Base-by-base conservation (phyloP, 805 yeast species). In the Nakazawaea populi region DNA sequence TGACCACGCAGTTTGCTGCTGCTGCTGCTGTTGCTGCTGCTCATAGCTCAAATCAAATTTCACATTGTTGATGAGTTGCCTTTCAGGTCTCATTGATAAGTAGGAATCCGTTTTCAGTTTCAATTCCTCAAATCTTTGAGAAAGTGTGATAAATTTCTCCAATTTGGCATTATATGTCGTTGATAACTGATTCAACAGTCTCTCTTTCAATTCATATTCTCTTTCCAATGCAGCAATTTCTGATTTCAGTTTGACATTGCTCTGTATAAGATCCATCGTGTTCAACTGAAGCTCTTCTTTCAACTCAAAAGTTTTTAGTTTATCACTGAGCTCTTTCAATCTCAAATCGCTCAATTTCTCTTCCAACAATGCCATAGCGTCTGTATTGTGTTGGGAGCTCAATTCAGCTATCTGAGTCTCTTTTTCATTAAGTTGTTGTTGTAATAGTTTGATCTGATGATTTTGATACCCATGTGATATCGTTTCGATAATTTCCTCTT, bases 31-130 rank as follows among this genome's bases (percentile, higher is more conserved):
- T 18, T 18, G 24, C 5, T 18, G n/a, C 18, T 11, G 46, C 8
- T 42, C 46, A 14, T 43, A 34, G 7, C 30, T 31, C 38, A 49
- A 28, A n/a, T 50, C 53, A 35, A 50, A 50, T 27, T 36, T 50
- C 24, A 42, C 42, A 34, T 46, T 31, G 18, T 51, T 51, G 30
- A 51, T 24, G 5, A 46, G 14, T 10, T 31, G 28, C 40, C 31
- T 44, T 11, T 49, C 48, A 7, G 44, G 45, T 32, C 28, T 46
- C 18, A 38, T 1, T 10, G 43, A 32, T 9, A 46, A 9, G 37
- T 14, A 42, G 6, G 32, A 37, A 3, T 42, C 41, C 9, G 53
- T 51, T 32, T 51, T 42, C 38, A 32, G 37, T 43, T 46, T 42
- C 37, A 51, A 46, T 18, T 35, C 47, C 18, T 50, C 47, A 27